Base-by-base conservation (phyloP, 495 filamentous ascomycete species). In the Hypoxylon intermedium region DNA sequence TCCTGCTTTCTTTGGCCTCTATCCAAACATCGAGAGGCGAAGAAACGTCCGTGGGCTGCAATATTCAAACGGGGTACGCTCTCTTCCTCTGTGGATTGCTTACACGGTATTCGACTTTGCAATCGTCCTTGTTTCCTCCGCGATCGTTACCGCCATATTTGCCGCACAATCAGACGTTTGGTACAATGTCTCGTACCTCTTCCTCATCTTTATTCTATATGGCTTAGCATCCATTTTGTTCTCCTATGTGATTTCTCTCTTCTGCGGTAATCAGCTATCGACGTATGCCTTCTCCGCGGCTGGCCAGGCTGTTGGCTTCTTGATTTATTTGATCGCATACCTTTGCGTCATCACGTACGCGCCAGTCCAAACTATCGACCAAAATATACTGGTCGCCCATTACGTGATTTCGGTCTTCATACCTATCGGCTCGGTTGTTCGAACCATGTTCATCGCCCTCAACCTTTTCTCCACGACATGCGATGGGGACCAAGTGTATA, bases 1-100 rank as follows among this genome's bases (percentile, higher is more conserved):
- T 68, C 92, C 92, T 4, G 90, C 85, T 20, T 91, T 96, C 75
- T 95, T 94, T 64, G 85, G 88, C 1, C 79, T 96, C 13, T 96
- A 96, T 73, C 89, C 90, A 19, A 94, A 90, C 2, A 69, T 88
- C 3, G 92, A 96, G 70, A 81, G 92, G 9, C 76, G 90, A 9
- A 74, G 86, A 6, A 87, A 91, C 48, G 88, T 97, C 24, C 80
- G 92, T 26, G 88, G 89, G 11, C 75, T 97, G 37, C 88, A 97
- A 65, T 97, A 93, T 73, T 92, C 89, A 42, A 95, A 93, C 67
- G 90, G 89, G 46, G 89, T 91, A 9, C 78, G 87, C 30, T 81
- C 82, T 0, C 64, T 90, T 1, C 88, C 88, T 2, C 75, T 94
- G 7, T 94, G 90, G 89, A 72, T 88, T 2, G 90, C 92, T 7